These are phyloP conservation scores for Taphrina sp. DNA, from an alignment of 1,139 yeast genomes.

Conservation along the genomic window DNA sequence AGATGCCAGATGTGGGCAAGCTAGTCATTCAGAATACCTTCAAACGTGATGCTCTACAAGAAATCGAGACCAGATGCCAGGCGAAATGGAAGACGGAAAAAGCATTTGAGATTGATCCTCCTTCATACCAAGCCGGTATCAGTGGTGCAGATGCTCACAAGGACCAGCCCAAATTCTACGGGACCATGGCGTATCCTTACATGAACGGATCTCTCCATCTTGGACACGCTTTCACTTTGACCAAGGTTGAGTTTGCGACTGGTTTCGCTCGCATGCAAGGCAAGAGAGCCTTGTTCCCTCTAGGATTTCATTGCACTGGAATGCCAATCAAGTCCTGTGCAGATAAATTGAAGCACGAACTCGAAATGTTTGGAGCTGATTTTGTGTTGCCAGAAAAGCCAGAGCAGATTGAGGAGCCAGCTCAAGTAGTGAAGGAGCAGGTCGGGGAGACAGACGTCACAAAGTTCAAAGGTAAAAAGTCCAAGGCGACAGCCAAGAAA, in stretches of 20 bases:
- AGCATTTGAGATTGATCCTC: constrained; percentile 84
- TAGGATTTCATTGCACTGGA: constrained; percentile 99
- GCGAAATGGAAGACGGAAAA: constrained; percentile 81
- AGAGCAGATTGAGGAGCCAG: constrained; percentile 52
- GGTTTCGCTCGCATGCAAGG: constrained; percentile 97
- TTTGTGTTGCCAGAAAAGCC: constrained; percentile 55
- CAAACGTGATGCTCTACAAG: constrained; percentile 81
- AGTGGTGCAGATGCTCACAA: constrained; percentile 59
- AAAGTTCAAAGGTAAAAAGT: constrained; percentile 86
- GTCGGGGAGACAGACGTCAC: constrained; percentile 70
- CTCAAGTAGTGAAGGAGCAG: constrained; percentile 50
- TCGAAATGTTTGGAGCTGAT: constrained; percentile 83
- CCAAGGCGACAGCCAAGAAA: constrained; percentile 88
- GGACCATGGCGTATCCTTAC: constrained; percentile 97
- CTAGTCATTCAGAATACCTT: constrained; percentile 39
- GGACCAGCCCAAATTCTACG: constrained; percentile 80
- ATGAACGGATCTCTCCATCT: constrained; percentile 99
- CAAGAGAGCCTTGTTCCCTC: constrained; percentile 86
- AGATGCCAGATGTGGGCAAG: constrained; percentile 27
- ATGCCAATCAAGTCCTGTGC: constrained; percentile 98
- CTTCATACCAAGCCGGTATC: constrained; percentile 51
- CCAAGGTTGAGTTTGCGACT: constrained; percentile 88
- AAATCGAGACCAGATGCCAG: constrained; percentile 86
- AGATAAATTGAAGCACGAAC: constrained; percentile 88
- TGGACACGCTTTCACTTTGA: constrained; percentile 93